A percentile compares a stretch with the other conserved stretches of the same genome.
These are phyloP conservation scores for Aspergillus sp. DNA, from an alignment of 2,329 filamentous ascomycete species.

Conservation along the genomic window DNA sequence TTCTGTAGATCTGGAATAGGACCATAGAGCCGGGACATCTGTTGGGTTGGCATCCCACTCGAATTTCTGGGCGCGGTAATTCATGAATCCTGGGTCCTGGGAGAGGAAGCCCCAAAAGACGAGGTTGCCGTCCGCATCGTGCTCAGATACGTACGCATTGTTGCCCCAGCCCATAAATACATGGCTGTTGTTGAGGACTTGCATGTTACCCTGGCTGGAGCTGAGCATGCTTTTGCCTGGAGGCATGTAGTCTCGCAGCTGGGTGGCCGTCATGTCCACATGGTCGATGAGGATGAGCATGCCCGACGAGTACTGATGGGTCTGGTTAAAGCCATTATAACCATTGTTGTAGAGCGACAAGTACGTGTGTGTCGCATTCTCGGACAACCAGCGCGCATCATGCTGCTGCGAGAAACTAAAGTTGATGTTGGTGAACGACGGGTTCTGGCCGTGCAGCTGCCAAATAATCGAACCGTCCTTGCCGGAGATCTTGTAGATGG, in stretches of 20 bases:
- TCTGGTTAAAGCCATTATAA: slow-evolving; percentile 35
- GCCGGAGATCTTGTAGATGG: slow-evolving; percentile 37
- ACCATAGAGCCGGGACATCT: slow-evolving; percentile 36
- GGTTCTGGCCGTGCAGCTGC: slow-evolving; percentile 31
- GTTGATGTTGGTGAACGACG: slow-evolving; percentile 31
- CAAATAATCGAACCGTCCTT: slow-evolving; percentile 34
- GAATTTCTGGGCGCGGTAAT: slow-evolving; percentile 38
- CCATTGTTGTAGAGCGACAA: slow-evolving; percentile 39
- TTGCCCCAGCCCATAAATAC: slow-evolving; percentile 39
- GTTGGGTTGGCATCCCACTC: slow-evolving; percentile 36
- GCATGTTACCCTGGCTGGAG: slow-evolving; percentile 35
- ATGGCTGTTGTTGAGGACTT: slow-evolving; percentile 32
- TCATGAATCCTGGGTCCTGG: slow-evolving; percentile 28
- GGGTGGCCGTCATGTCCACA: slow-evolving; percentile 26
- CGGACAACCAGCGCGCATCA: slow-evolving; percentile 34
- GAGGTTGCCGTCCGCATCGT: slow-evolving; percentile 30
- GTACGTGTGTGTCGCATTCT: slow-evolving; percentile 33
- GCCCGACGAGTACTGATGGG: slow-evolving; percentile 32
- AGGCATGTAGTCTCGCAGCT: slow-evolving; percentile 26
- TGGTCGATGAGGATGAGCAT: slow-evolving; percentile 36
- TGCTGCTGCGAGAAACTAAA: slow-evolving; percentile 40
- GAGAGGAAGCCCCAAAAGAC: slow-evolving; percentile 33
- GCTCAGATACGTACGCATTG: slow-evolving; percentile 34
- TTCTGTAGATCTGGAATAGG: slow-evolving; percentile 26
- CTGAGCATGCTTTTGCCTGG: slow-evolving; percentile 21